phyloP scores from a whole-genome alignment of 345 rosid species.

The Excoecaria agallocha region DNA sequence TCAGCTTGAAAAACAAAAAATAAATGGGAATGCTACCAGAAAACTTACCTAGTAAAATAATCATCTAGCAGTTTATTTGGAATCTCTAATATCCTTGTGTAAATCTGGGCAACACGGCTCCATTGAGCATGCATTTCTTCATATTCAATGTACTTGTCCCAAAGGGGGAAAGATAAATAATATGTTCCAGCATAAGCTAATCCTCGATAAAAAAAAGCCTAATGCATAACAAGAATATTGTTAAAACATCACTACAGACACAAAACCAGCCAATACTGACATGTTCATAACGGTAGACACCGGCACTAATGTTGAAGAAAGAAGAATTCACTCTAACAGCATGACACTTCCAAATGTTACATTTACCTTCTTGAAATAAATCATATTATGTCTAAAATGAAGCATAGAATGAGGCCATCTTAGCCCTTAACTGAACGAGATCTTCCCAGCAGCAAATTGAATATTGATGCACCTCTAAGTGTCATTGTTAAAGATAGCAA shows the following conservation, averaged over 20 bases:
- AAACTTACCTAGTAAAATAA: constrained; percentile 58
- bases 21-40: not conserved
- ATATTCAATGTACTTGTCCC: constrained; percentile 96
- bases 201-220: constrained; percentile 93
- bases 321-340: constrained; percentile 78
- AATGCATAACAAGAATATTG: constrained; percentile 24
- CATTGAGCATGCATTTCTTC: constrained; percentile 90
- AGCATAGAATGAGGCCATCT: constrained; percentile 88
- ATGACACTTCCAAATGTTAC: constrained; percentile 71
- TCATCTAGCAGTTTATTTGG: constrained; percentile 86
- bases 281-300: constrained; percentile 35
- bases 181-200: constrained; percentile 87
- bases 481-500: constrained; percentile 55
- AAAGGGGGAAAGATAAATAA: constrained; percentile 70
- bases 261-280: constrained; percentile 25
- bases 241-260: constrained; percentile 21
- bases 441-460: constrained; percentile 96
- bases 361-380: constrained; percentile 90
- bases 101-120: constrained; percentile 71
- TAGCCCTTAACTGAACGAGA: constrained; percentile 79
- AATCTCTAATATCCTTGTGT: constrained; percentile 78
- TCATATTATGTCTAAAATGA: constrained; percentile 76
- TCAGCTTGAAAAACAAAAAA: too few relatives aligned
- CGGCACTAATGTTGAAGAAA: constrained; percentile 49
- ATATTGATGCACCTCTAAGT: constrained; percentile 71